phyloP scores from a whole-genome alignment of 495 filamentous ascomycete species.

The Usnea hakonensis region DNA sequence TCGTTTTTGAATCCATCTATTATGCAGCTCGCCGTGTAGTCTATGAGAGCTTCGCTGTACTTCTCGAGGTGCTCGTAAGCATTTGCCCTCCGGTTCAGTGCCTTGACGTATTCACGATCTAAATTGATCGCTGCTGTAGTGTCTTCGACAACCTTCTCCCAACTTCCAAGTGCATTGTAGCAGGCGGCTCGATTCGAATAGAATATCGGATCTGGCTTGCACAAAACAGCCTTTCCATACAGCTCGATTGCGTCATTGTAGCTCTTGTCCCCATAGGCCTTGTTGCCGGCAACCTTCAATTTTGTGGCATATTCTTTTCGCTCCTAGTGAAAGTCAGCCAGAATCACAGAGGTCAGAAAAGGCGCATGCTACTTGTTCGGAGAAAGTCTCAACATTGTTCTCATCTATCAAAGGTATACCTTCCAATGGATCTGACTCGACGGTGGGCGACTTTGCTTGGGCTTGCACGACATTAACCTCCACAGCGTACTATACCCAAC shows the following conservation, averaged over 20 bases:
- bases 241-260: constrained; percentile 86
- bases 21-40: constrained; percentile 98
- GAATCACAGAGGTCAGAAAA: not conserved
- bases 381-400: constrained; percentile 57
- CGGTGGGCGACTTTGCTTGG: constrained; percentile 43
- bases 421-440: constrained; percentile 53
- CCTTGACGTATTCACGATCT: constrained; percentile 95
- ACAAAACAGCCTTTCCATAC: constrained; percentile 90
- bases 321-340: constrained; percentile 30
- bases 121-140: constrained; percentile 88
- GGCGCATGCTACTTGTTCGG: constrained; percentile 49
- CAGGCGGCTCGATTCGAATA: constrained; percentile 98
- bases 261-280: constrained; percentile 87
- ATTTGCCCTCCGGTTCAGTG: constrained; percentile 88
- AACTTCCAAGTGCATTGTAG: constrained; percentile 83
- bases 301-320: constrained; percentile 77
- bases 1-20: constrained; percentile 95
- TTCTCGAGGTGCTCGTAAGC: constrained; percentile 88
- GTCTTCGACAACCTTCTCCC: constrained; percentile 95
- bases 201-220: constrained; percentile 95
- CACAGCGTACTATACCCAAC: not conserved
- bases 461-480: constrained; percentile 29
- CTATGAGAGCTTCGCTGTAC: constrained; percentile 89
- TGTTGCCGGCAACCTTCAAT: constrained; percentile 92
- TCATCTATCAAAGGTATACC: constrained; percentile 84